Base-by-base conservation (phyloP, 495 filamentous ascomycete genomes). In the Halenospora varia region DNA sequence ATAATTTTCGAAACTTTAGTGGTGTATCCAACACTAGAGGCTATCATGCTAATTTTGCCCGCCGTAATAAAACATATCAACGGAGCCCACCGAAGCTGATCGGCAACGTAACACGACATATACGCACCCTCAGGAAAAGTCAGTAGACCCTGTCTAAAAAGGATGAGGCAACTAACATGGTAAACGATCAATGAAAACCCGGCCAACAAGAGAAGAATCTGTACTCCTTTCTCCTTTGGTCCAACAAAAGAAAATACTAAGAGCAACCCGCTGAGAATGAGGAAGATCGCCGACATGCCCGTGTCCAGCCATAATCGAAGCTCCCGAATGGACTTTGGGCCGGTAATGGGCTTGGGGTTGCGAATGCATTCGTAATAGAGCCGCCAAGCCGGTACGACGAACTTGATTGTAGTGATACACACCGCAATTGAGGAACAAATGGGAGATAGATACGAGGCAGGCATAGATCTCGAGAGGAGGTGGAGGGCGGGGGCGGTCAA, bases 241-340 rank as follows among this genome's bases (percentile, higher is more conserved):
- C 44, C 17, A 47, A 47, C 17, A 9, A 18, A 18, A 23, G 44
- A 47, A 47, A 47, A 47, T 47, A 47, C 44, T 6, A 47, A 47
- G 44, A 47, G 44, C 44, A 47, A 47, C 20, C n/a, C 20, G 44
- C 44, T 23, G 44, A 47, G 44, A n/a, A 47, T 47, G n/a, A 23
- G 6, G 20, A 47, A 23, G 17, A 47, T 4, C n/a, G 20, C 17
- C 17, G 17, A 47, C 44, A 47, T 47, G 20, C n/a, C 44, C n/a
- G 20, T 47, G 4, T 47, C 6, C 44, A 47, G 44, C 44, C 44
- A 47, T 47, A 47, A 47, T 35, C 29, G 6, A 13, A 13, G 29
- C 44, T 47, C 20, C 6, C 44, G 20, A 47, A 18, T 47, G 10
- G n/a, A 17, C n/a, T n/a, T 47, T 6, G 4, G 9, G 44, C 20